Percentiles rank a stretch among this genome's conserved stretches.
These are phyloP conservation scores for Pseudocercospora crystallina DNA, from an alignment of 2,329 filamentous ascomycete species.

Conservation along the genomic window DNA sequence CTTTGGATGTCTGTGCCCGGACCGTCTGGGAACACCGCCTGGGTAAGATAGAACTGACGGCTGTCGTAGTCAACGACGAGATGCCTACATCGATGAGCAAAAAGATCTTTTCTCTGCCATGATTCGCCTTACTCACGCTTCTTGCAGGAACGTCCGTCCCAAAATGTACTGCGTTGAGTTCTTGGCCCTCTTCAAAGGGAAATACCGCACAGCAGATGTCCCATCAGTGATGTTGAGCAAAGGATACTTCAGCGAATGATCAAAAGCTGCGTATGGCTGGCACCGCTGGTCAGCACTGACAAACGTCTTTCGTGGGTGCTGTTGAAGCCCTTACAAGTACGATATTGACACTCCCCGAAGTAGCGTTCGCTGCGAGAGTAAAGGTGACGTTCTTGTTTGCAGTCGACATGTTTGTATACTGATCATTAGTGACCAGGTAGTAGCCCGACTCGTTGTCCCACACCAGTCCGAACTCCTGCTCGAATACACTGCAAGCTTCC, in stretches of 20 bases:
- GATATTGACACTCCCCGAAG: not conserved
- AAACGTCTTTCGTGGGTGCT: too few relatives aligned
- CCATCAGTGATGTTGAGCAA: constrained; percentile 32
- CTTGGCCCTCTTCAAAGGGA: constrained; percentile 27
- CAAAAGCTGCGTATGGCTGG: constrained; percentile 29
- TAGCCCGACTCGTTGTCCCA: constrained; percentile 37
- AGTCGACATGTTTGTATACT: constrained; percentile 33
- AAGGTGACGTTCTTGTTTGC: constrained; percentile 40
- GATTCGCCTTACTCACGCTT: constrained; percentile 24
- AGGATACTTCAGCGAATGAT: constrained; percentile 25
- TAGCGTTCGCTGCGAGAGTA: constrained; percentile 18
- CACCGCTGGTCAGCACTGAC: too few relatives aligned
- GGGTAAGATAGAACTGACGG: constrained; percentile 9
- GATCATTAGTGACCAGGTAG: constrained; percentile 41
- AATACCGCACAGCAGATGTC: constrained; percentile 36
- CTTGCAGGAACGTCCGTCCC: constrained; percentile 33
- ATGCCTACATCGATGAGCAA: constrained; percentile 6
- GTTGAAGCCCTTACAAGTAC: not conserved
- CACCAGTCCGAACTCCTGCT: constrained; percentile 39
- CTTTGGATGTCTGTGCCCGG: too few relatives aligned
- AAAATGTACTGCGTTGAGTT: constrained; percentile 27
- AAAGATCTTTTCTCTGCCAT: not conserved
- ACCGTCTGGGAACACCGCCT: not conserved
- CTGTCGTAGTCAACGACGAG: constrained; percentile 16
- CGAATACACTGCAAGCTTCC: constrained; percentile 40